A percentile compares a stretch with the other conserved stretches of the same genome.
These are phyloP conservation scores for Suillus luteus DNA, from an alignment of 768 basidiomycete genomes.

Conservation along the genomic window DNA sequence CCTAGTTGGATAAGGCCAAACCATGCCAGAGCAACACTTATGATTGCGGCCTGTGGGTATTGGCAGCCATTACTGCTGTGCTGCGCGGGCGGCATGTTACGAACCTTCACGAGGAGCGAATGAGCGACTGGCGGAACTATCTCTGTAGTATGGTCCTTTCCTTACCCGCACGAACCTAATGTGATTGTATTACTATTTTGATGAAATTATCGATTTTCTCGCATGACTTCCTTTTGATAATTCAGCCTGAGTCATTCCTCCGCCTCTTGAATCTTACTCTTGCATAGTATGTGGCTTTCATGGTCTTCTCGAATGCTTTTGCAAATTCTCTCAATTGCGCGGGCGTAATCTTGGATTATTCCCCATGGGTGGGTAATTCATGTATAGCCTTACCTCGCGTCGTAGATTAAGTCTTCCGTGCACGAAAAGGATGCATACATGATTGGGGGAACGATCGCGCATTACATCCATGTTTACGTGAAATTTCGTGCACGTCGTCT, in stretches of 20 bases:
- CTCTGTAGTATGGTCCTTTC: background rate
- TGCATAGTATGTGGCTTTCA: background rate
- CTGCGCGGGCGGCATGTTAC: slow-evolving; percentile 19
- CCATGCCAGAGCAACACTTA: slow-evolving; percentile 22
- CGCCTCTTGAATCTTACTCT: background rate
- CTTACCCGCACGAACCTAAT: background rate
- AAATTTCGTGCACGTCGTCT: background rate
- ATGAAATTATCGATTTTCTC: background rate
- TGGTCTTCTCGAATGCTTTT: too few relatives aligned
- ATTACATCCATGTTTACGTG: background rate
- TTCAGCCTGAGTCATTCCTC: background rate
- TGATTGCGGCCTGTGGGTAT: slow-evolving; percentile 31
- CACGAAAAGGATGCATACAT: too few relatives aligned
- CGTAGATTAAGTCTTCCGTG: background rate
- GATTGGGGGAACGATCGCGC: background rate
- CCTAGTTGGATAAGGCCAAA: background rate
- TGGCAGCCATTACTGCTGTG: slow-evolving; percentile 25
- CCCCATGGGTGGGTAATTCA: background rate
- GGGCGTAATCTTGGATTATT: too few relatives aligned
- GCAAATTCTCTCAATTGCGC: too few relatives aligned
- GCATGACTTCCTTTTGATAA: background rate
- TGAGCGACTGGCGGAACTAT: background rate
- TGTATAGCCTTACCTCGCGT: background rate
- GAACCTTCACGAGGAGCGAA: slow-evolving; percentile 12
- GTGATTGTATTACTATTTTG: background rate